Evolutionary conservation across 768 basidiomycete species (phyloP).

Genomic region (Amanita brunnescens): DNA sequence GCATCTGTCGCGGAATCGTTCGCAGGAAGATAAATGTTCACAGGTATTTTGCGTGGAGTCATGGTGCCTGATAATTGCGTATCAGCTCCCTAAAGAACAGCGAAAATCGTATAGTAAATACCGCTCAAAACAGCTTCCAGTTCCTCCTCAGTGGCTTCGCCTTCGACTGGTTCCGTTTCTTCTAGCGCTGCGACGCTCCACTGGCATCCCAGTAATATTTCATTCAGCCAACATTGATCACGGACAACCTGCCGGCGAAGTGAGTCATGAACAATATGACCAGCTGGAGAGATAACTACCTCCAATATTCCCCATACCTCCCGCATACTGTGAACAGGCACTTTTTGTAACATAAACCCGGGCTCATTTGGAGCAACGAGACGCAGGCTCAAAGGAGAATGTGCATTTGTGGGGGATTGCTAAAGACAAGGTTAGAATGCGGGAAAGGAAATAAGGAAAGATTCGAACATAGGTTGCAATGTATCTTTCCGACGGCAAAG

Average conservation of each 20-base stretch:
- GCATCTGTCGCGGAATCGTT: conserved; percentile 24
- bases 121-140: conserved; percentile 61
- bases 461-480: conserved; percentile 55
- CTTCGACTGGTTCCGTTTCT: neutral
- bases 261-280: neutral
- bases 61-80: conserved; percentile 34
- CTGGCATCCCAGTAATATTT: conserved; percentile 46
- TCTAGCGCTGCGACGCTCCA: conserved; percentile 40
- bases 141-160: conserved; percentile 33
- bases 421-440: conserved; percentile 18
- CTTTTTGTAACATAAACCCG: conserved; percentile 61
- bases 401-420: conserved; percentile 55
- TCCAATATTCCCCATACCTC: conserved; percentile 73
- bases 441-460: neutral
- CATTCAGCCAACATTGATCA: conserved; percentile 83
- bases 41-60: conserved; percentile 56
- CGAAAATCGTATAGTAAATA: conserved; percentile 15
- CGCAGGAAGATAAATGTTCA: conserved; percentile 57
- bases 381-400: conserved; percentile 64
- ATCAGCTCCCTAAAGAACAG: conserved; percentile 5
- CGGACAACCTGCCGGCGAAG: conserved; percentile 47
- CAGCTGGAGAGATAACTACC: conserved; percentile 24
- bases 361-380: conserved; percentile 65
- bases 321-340: conserved; percentile 64
- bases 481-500: conserved; percentile 52